Evolutionary conservation across 2,329 filamentous ascomycete genomes (phyloP).

Genomic region (Diaporthe sp.): DNA sequence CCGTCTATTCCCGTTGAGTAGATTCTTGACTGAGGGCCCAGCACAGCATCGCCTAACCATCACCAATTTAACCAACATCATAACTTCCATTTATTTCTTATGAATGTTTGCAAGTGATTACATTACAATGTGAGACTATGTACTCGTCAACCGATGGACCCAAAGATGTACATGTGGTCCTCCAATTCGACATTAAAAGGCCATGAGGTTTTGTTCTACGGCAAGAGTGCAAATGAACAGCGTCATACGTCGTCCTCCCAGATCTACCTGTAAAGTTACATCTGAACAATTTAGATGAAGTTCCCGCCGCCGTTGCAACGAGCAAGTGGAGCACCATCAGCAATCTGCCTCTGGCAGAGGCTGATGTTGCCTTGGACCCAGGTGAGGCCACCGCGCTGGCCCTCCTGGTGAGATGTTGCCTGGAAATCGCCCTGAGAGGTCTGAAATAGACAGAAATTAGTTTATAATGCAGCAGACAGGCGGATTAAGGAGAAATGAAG

Average conservation of each 20-base stretch:
- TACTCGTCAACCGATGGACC: too few species aligned
- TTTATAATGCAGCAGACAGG: not conserved
- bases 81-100: not conserved
- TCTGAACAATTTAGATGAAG: not conserved
- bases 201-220: too few species aligned
- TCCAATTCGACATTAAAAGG: not conserved
- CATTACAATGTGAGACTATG: not conserved
- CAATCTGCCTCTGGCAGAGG: conserved; percentile 16
- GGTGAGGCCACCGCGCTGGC: conserved; percentile 12
- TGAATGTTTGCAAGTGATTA: not conserved
- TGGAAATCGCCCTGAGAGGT: not conserved
- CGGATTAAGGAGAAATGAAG: not conserved
- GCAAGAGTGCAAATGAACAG: not conserved
- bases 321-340: conserved; percentile 3
- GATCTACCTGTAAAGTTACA: not conserved
- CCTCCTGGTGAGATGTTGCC: conserved; percentile 12
- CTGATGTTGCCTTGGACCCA: conserved; percentile 23
- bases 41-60: not conserved
- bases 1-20: too few species aligned
- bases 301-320: conserved; percentile 22
- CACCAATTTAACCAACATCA: not conserved
- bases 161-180: not conserved
- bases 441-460: not conserved
- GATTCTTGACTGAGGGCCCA: too few species aligned
- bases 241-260: too few species aligned